phyloP scores from a whole-genome alignment of 352 stramenopile species.

The Phytophthora citrophthora region DNA sequence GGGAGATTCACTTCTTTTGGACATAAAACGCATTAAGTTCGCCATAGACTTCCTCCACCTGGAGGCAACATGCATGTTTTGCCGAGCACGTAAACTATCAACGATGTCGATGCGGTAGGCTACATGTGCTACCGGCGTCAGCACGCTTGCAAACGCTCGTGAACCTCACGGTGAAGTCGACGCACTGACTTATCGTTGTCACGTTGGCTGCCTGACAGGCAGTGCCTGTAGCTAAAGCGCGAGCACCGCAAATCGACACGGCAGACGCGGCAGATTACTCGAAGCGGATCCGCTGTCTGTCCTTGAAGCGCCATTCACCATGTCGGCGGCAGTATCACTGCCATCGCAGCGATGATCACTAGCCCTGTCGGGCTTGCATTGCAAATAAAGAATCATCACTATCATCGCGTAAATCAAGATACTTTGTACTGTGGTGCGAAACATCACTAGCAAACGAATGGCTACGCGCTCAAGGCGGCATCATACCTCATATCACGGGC shows the following conservation, averaged over 20 bases:
- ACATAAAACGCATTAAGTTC: conserved; percentile 3
- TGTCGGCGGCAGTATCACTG: conserved; percentile 5
- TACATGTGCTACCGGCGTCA: neutral
- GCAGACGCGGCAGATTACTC: conserved; percentile 5
- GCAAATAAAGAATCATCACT: neutral
- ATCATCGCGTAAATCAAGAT: conserved; percentile 9
- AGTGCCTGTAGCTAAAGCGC: neutral
- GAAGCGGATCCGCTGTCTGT: neutral
- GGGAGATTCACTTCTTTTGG: conserved; percentile 12
- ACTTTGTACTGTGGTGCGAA: conserved; percentile 6
- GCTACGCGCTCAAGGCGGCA: conserved; percentile 10
- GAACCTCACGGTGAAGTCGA: no score
- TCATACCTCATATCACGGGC: conserved; percentile 23
- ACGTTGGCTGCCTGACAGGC: neutral
- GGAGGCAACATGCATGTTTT: neutral
- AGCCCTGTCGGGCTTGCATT: neutral
- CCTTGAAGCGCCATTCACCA: conserved; percentile 10
- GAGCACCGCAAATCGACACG: conserved; percentile 11
- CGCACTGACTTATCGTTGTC: conserved; percentile 17
- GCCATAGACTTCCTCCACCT: neutral
- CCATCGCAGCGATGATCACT: neutral
- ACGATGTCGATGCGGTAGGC: neutral
- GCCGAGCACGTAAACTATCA: neutral
- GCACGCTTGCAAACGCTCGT: no score
- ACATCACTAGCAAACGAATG: conserved; percentile 14